These are phyloP conservation scores for Platismatia glauca DNA, from an alignment of 495 filamentous ascomycete genomes.

Conservation along the genomic window DNA sequence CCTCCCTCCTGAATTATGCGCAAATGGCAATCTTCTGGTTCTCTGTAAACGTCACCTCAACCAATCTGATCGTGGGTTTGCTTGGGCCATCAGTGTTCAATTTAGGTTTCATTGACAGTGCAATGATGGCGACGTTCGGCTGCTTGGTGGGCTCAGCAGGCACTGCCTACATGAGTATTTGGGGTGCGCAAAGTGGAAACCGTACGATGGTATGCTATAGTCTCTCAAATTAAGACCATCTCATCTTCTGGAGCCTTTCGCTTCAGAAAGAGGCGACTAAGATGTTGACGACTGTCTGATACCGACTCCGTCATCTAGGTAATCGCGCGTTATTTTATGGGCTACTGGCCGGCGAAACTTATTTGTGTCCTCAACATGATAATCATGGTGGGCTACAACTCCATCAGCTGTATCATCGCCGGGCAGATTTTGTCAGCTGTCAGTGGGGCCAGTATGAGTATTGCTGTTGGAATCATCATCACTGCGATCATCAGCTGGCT, in stretches of 20 bases:
- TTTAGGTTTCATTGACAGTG: slow-evolving; percentile 57
- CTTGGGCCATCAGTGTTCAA: slow-evolving; percentile 56
- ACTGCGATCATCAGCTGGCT: slow-evolving; percentile 51
- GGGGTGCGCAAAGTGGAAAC: slow-evolving; percentile 62
- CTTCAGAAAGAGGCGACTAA: not conserved
- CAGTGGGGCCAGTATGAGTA: slow-evolving; percentile 46
- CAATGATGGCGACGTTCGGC: slow-evolving; percentile 57
- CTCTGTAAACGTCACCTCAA: slow-evolving; percentile 61
- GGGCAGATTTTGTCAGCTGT: slow-evolving; percentile 52
- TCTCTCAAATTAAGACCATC: not conserved
- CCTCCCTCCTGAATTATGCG: slow-evolving; percentile 33
- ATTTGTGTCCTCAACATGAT: slow-evolving; percentile 60
- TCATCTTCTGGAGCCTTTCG: not conserved
- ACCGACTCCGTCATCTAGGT: slow-evolving; percentile 35
- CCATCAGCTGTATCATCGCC: slow-evolving; percentile 50
- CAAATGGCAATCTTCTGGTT: slow-evolving; percentile 67
- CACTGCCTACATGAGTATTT: slow-evolving; percentile 66
- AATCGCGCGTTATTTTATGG: slow-evolving; percentile 64
- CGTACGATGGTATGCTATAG: slow-evolving; percentile 41
- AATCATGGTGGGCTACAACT: slow-evolving; percentile 56
- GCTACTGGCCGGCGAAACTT: slow-evolving; percentile 66
- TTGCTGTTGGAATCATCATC: slow-evolving; percentile 63
- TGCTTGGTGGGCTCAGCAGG: slow-evolving; percentile 47
- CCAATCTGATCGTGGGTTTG: slow-evolving; percentile 62
- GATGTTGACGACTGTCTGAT: not conserved